Evolutionary conservation across 2,329 filamentous ascomycete species (phyloP).

Genomic region (Fusarium nurragi): DNA sequence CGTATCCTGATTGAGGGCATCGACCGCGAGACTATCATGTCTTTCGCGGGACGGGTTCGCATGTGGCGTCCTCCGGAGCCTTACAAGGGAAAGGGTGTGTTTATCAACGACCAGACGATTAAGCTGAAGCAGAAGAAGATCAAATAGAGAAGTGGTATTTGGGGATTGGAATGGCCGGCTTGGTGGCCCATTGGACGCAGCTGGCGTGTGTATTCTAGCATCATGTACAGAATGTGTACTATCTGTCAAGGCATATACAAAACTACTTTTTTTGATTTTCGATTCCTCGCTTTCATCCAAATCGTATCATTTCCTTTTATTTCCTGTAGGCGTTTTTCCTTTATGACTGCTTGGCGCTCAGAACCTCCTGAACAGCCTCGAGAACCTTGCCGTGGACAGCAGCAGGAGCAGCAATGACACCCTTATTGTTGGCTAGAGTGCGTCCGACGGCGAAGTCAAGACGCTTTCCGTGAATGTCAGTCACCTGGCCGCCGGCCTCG

Average conservation of each 20-base stretch:
- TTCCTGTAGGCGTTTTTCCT: not conserved
- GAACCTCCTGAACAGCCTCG: slow-evolving; percentile 81
- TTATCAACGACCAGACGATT: slow-evolving; percentile 97
- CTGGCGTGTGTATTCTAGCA: slow-evolving; percentile 46
- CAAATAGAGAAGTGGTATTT: slow-evolving; percentile 65
- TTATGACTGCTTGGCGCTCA: slow-evolving; percentile 55
- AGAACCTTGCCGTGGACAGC: slow-evolving; percentile 81
- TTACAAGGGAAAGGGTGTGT: slow-evolving; percentile 99
- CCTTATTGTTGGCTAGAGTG: slow-evolving; percentile 90
- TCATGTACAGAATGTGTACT: slow-evolving; percentile 46
- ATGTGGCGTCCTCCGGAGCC: slow-evolving; percentile 92
- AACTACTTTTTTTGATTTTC: slow-evolving; percentile 37
- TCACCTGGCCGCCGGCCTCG: slow-evolving; percentile 92
- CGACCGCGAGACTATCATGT: slow-evolving; percentile 86
- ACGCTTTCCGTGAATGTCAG: slow-evolving; percentile 84
- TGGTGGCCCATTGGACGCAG: slow-evolving; percentile 37
- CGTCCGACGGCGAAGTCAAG: slow-evolving; percentile 88
- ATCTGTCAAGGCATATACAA: slow-evolving; percentile 46
- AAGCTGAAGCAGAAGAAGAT: slow-evolving; percentile 98
- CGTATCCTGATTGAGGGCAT: slow-evolving; percentile 89
- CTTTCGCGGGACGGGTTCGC: slow-evolving; percentile 89
- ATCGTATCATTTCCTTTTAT: not conserved
- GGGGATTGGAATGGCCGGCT: slow-evolving; percentile 4
- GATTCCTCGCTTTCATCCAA: slow-evolving; percentile 17
- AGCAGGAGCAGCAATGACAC: slow-evolving; percentile 87